These are phyloP conservation scores for Cystobasidiopsis lactophilus DNA, from an alignment of 768 basidiomycete species.

Conservation along the genomic window DNA sequence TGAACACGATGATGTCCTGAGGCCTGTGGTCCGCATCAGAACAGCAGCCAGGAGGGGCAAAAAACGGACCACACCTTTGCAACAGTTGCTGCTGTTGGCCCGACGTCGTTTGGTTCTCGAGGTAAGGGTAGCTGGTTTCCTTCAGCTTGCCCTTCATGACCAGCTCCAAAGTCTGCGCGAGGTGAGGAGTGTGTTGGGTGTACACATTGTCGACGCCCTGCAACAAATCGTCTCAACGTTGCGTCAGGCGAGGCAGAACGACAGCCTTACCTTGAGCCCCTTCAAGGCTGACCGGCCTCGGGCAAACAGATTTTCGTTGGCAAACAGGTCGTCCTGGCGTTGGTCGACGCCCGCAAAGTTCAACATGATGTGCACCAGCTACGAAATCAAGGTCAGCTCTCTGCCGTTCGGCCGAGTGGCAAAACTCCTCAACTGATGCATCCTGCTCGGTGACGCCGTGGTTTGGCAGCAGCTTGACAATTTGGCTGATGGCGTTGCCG, in stretches of 20 bases:
- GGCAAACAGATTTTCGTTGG: conserved; percentile 78
- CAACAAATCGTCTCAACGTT: conserved; percentile 6
- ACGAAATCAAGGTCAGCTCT: neutral
- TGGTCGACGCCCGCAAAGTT: conserved; percentile 89
- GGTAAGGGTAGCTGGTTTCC: conserved; percentile 75
- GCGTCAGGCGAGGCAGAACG: neutral
- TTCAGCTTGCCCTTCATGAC: conserved; percentile 64
- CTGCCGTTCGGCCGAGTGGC: neutral
- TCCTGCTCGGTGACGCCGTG: conserved; percentile 24
- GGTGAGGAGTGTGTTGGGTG: conserved; percentile 84
- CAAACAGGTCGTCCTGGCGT: conserved; percentile 90
- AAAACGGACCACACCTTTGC: neutral
- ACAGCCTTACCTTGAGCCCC: conserved; percentile 53
- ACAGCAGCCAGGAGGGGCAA: neutral
- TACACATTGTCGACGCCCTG: conserved; percentile 98
- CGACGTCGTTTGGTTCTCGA: conserved; percentile 27
- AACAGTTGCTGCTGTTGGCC: neutral
- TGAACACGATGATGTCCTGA: conserved; percentile 88
- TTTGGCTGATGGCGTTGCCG: conserved; percentile 48
- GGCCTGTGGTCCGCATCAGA: conserved; percentile 33
- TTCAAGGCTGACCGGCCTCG: conserved; percentile 86
- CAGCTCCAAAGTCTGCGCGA: conserved; percentile 75
- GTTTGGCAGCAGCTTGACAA: conserved; percentile 27
- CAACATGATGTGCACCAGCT: conserved; percentile 82
- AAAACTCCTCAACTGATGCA: neutral